Conservation (phyloP, 352 stramenopile species). For the Globisporangium cystogenes region DNA sequence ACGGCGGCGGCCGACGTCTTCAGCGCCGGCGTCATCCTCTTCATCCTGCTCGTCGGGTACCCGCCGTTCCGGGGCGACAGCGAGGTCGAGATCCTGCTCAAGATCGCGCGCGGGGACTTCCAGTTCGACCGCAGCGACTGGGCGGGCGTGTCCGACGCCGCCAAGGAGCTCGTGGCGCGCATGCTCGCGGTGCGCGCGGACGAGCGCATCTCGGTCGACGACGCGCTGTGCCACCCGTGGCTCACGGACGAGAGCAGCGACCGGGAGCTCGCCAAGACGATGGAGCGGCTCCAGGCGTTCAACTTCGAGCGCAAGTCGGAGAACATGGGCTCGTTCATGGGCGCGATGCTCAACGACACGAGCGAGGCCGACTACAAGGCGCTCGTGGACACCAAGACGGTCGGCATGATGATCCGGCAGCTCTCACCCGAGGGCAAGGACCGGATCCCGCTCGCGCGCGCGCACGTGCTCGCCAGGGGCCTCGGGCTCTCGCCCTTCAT, state of each 20-base stretch:
- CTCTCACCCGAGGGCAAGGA: constrained; percentile 41
- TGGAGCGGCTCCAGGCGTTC: constrained; percentile 66
- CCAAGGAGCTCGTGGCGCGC: constrained; percentile 59
- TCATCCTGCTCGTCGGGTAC: constrained; percentile 75
- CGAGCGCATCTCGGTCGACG: constrained; percentile 66
- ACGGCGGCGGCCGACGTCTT: constrained; percentile 69
- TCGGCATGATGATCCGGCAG: constrained; percentile 66
- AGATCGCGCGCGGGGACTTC: constrained; percentile 70
- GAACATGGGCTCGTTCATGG: constrained; percentile 68
- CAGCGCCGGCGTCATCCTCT: constrained; percentile 76
- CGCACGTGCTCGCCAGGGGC: constrained; percentile 44
- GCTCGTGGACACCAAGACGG: constrained; percentile 48
- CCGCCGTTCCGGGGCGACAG: constrained; percentile 69
- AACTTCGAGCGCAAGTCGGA: constrained; percentile 78
- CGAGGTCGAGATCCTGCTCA: constrained; percentile 72
- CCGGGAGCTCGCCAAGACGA: constrained; percentile 26
- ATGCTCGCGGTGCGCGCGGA: constrained; percentile 74
- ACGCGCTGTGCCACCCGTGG: constrained; percentile 62
- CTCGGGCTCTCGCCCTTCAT: constrained; percentile 63
- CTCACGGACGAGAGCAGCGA: constrained; percentile 22
- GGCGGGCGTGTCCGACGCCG: constrained; percentile 41
- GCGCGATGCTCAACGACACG: constrained; percentile 41
- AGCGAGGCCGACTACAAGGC: constrained; percentile 52
- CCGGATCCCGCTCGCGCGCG: constrained; percentile 37
- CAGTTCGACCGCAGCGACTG: constrained; percentile 64